A percentile compares a stretch with the other conserved stretches of the same genome.
Conservation (phyloP, 192 early-diverging fungal species). For the Phlyctochytrium planicorne region DNA sequence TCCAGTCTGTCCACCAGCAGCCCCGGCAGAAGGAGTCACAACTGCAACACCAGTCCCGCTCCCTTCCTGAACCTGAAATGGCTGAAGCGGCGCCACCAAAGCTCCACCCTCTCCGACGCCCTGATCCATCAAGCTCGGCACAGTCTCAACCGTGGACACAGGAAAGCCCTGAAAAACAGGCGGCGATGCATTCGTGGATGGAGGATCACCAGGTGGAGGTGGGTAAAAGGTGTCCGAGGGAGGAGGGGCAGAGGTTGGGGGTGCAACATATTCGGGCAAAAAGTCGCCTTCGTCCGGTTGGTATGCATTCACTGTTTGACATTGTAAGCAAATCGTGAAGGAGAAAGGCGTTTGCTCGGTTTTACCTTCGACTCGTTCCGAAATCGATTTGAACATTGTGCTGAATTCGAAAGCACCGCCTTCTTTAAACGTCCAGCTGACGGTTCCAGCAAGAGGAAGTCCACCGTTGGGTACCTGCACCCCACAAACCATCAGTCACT, state of each 20-base stretch:
- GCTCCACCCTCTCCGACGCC: too few relatives aligned
- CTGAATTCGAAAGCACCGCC: slow-evolving; percentile 56
- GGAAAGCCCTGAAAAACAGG: not conserved
- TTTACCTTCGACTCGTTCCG: not conserved
- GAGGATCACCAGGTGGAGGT: not conserved
- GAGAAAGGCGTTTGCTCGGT: not conserved
- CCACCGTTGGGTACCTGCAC: slow-evolving; percentile 32
- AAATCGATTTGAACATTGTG: slow-evolving; percentile 13
- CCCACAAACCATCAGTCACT: not conserved
- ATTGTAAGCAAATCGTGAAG: not conserved
- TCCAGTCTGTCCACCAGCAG: too few relatives aligned
- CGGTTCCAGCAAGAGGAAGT: slow-evolving; percentile 29
- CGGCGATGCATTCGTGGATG: not conserved
- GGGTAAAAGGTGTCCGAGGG: not conserved
- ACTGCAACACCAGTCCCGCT: too few relatives aligned
- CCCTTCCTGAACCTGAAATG: too few relatives aligned
- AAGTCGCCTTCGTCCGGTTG: not conserved
- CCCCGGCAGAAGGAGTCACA: too few relatives aligned
- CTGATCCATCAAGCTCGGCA: too few relatives aligned
- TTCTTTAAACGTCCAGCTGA: slow-evolving; percentile 48
- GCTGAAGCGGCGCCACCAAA: too few relatives aligned
- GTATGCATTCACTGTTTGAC: not conserved
- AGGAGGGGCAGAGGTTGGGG: not conserved
- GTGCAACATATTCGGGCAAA: not conserved
- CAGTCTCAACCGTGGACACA: too few relatives aligned